Percentiles rank a stretch among this genome's conserved stretches.
Conservation (phyloP, 2,329 filamentous ascomycete species). For the Byssochlamys sp. region DNA sequence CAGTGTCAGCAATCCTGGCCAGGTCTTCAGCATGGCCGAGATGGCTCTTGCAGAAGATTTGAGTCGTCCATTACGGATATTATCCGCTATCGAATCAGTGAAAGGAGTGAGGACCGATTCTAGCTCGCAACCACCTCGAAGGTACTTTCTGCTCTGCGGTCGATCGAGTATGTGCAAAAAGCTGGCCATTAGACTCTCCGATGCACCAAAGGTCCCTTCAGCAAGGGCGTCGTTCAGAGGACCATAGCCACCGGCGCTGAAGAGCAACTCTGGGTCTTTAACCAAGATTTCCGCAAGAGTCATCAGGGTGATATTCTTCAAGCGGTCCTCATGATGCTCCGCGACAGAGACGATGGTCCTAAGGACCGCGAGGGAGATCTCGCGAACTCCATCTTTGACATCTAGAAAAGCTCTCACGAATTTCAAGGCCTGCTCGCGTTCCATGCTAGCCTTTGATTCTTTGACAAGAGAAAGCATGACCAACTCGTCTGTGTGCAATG, state of each 20-base stretch:
- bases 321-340: constrained; percentile 71
- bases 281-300: constrained; percentile 87
- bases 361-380: constrained; percentile 77
- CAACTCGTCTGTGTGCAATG: constrained; percentile 80
- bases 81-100: constrained; percentile 61
- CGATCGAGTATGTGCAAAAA: constrained; percentile 83
- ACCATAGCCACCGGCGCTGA: constrained; percentile 73
- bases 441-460: constrained; percentile 91
- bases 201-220: constrained; percentile 83
- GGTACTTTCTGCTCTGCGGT: constrained; percentile 66
- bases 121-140: constrained; percentile 81
- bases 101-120: constrained; percentile 86
- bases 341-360: constrained; percentile 85
- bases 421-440: constrained; percentile 92
- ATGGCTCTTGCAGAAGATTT: constrained; percentile 91
- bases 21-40: constrained; percentile 78
- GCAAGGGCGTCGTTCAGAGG: constrained; percentile 84
- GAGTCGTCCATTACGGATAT: constrained; percentile 53
- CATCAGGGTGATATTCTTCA: constrained; percentile 83
- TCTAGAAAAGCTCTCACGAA: constrained; percentile 92
- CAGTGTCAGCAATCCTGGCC: constrained; percentile 81
- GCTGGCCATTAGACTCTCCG: constrained; percentile 77
- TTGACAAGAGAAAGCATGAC: constrained; percentile 89
- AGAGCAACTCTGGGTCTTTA: constrained; percentile 69
- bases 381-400: constrained; percentile 80